These are phyloP conservation scores for Blastobotrys indianensis DNA, from an alignment of 1,139 yeast genomes.

Conservation along the genomic window DNA sequence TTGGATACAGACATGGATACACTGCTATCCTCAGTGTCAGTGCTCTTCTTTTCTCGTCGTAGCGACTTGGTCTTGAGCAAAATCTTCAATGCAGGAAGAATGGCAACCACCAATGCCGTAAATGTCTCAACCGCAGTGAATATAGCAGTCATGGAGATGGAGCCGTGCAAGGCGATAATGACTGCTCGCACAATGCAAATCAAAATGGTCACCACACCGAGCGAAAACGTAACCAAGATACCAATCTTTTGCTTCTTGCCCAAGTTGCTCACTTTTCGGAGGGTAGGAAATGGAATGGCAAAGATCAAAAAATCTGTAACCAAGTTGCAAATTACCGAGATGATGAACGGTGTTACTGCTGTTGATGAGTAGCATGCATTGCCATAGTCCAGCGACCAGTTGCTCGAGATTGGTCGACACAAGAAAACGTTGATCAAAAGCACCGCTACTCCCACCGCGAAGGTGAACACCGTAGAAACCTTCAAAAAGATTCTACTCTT, in stretches of 20 bases:
- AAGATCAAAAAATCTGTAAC: conserved; percentile 27
- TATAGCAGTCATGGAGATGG: conserved; percentile 24
- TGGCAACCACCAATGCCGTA: conserved; percentile 29
- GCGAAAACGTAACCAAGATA: conserved; percentile 27
- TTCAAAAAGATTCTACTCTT: conserved; percentile 23
- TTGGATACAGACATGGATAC: conserved; percentile 3
- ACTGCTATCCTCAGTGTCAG: too few species aligned
- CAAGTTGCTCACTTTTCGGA: conserved; percentile 21
- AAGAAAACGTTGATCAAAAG: conserved; percentile 25
- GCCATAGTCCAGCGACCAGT: conserved; percentile 26
- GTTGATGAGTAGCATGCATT: conserved; percentile 29
- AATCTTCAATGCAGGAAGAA: conserved; percentile 28
- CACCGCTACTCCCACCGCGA: conserved; percentile 19
- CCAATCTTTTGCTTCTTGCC: conserved; percentile 25
- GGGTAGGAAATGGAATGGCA: conserved; percentile 28
- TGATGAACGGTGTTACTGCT: conserved; percentile 25
- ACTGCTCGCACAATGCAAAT: conserved; percentile 27
- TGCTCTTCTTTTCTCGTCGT: conserved; percentile 5
- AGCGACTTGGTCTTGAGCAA: conserved; percentile 18
- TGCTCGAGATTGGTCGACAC: conserved; percentile 28
- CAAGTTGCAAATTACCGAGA: conserved; percentile 27
- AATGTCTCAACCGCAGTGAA: conserved; percentile 30
- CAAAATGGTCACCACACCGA: conserved; percentile 27
- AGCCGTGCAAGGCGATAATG: conserved; percentile 22
- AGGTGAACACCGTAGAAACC: conserved; percentile 18